Evolutionary conservation across 1,284 basidiomycete genomes (phyloP).

Genomic region (Boletus smithii): DNA sequence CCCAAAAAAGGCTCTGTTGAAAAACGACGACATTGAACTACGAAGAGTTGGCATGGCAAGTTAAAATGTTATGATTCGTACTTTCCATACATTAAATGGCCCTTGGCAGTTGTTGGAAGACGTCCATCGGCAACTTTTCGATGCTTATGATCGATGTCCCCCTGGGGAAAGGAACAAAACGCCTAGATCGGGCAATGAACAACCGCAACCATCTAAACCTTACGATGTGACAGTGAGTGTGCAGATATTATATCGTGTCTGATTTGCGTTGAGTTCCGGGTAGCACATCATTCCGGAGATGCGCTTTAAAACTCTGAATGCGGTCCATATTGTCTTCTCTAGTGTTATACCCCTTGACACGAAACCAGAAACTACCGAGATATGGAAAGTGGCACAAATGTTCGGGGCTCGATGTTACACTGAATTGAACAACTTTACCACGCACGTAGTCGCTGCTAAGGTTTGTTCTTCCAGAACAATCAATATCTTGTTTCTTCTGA

Average conservation of each 20-base stretch:
- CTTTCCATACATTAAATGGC: slow-evolving; percentile 5
- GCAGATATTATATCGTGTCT: background rate
- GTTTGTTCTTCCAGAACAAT: slow-evolving; percentile 37
- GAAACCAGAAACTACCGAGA: slow-evolving; percentile 74
- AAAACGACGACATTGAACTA: slow-evolving; percentile 87
- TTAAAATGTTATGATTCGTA: slow-evolving; percentile 1
- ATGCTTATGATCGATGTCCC: slow-evolving; percentile 51
- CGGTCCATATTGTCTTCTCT: slow-evolving; percentile 85
- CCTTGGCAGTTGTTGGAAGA: slow-evolving; percentile 64
- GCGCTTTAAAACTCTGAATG: slow-evolving; percentile 72
- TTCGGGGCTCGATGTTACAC: slow-evolving; percentile 85
- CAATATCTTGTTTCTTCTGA: slow-evolving; percentile 12
- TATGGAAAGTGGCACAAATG: slow-evolving; percentile 83
- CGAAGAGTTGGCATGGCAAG: slow-evolving; percentile 69
- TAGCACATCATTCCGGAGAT: slow-evolving; percentile 82
- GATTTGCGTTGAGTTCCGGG: slow-evolving; percentile 7
- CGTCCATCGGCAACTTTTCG: slow-evolving; percentile 76
- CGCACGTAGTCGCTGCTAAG: slow-evolving; percentile 90
- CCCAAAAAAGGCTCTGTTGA: slow-evolving; percentile 72
- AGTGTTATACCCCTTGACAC: slow-evolving; percentile 89
- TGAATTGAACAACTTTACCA: slow-evolving; percentile 66
- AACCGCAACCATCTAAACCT: slow-evolving; percentile 27
- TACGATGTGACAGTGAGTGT: slow-evolving; percentile 64
- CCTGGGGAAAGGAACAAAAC: slow-evolving; percentile 36
- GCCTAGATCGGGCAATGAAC: slow-evolving; percentile 30